These are phyloP conservation scores for Tuber calosporum DNA, from an alignment of 495 filamentous ascomycete species.

Conservation along the genomic window DNA sequence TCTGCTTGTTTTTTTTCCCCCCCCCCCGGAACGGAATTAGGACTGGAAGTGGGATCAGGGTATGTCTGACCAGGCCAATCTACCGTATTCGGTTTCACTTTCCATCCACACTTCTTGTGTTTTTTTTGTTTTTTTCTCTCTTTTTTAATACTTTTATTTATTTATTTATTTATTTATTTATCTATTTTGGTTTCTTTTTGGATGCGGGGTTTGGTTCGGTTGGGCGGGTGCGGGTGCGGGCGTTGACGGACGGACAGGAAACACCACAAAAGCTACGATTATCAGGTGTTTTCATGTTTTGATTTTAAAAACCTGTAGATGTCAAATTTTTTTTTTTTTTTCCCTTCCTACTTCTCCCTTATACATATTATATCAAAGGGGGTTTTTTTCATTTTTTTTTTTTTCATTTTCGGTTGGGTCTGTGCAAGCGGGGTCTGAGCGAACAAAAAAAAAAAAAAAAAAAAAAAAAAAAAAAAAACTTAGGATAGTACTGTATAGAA, in stretches of 20 bases:
- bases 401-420: neutral
- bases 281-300: neutral
- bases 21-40: neutral
- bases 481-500: neutral
- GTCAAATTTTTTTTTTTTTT: neutral
- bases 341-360: too few species aligned
- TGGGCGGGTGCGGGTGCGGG: neutral
- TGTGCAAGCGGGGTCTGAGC: neutral
- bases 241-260: neutral
- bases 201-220: neutral
- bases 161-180: constrained; percentile 2
- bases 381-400: neutral
- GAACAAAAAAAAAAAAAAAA: neutral
- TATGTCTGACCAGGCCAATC: neutral
- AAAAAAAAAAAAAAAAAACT: neutral
- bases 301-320: constrained; percentile 3
- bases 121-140: neutral
- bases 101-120: neutral
- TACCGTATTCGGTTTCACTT: neutral
- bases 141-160: too few species aligned
- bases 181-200: neutral
- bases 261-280: neutral
- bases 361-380: neutral
- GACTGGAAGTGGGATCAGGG: neutral
- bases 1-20: neutral